Evolutionary conservation across 2,329 filamentous ascomycete species (phyloP).

Genomic region (Pestalotiopsis sp.): DNA sequence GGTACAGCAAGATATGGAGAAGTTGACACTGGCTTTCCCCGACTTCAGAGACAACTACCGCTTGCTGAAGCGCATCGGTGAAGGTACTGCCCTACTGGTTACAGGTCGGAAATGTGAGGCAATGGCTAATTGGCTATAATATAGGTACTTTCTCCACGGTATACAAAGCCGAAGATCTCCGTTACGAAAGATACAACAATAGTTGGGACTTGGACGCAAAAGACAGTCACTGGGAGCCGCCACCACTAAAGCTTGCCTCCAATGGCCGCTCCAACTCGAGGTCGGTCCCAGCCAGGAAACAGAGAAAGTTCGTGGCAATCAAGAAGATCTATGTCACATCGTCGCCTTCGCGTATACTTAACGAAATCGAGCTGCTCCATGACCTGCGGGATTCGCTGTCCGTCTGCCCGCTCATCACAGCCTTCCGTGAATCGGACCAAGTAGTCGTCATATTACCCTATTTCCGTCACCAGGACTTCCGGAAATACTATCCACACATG

Average conservation of each 20-base stretch:
- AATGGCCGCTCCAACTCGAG: conserved; percentile 39
- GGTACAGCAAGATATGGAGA: conserved; percentile 85
- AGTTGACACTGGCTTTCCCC: conserved; percentile 78
- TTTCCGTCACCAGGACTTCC: conserved; percentile 93
- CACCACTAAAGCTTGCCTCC: conserved; percentile 60
- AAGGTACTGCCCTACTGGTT: conserved; percentile 60
- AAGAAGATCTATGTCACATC: conserved; percentile 99
- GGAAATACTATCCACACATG: conserved; percentile 92
- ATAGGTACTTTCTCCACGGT: conserved; percentile 96
- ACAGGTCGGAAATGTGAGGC: not conserved
- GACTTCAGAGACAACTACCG: conserved; percentile 84
- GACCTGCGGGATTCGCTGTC: conserved; percentile 81
- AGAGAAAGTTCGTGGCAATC: conserved; percentile 83
- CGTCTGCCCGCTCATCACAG: conserved; percentile 94
- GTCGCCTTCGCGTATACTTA: conserved; percentile 88
- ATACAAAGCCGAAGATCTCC: conserved; percentile 94
- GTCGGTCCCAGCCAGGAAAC: conserved; percentile 37
- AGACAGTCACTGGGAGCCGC: conserved; percentile 69
- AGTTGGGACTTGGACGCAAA: conserved; percentile 78
- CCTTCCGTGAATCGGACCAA: conserved; percentile 93
- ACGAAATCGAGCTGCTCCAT: conserved; percentile 91
- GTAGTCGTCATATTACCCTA: conserved; percentile 94
- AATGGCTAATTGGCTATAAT: conserved; percentile 15
- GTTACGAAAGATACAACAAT: conserved; percentile 82
- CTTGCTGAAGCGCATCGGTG: conserved; percentile 94